phyloP scores from a whole-genome alignment of 75 land plant genomes.

The Selaginella moellendorffii region DNA sequence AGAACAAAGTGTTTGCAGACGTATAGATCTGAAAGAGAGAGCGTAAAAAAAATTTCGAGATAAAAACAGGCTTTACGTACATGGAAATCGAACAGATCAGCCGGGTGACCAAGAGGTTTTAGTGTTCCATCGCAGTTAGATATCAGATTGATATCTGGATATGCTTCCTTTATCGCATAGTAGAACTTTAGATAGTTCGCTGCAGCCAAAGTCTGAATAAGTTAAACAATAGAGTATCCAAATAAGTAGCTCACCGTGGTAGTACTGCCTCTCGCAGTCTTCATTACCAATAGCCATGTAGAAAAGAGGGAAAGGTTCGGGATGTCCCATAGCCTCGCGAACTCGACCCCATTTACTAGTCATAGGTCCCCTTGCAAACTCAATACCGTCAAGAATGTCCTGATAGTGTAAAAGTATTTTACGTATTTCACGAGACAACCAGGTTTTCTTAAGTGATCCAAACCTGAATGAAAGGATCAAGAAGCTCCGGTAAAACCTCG shows the following conservation, averaged over 20 bases:
- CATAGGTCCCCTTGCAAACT: constrained; percentile 77
- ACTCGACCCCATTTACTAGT: constrained; percentile 72
- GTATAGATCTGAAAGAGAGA: constrained; percentile 38
- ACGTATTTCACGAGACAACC: no score
- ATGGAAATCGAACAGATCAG: constrained; percentile 87
- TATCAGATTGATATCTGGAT: constrained; percentile 73
- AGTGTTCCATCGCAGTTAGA: constrained; percentile 87
- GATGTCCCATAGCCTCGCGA: constrained; percentile 81
- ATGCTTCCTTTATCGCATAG: constrained; percentile 47
- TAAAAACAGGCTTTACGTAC: constrained; percentile 24
- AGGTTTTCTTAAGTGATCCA: no score
- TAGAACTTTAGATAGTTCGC: constrained; percentile 82
- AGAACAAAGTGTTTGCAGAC: constrained; percentile 44
- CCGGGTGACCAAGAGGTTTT: constrained; percentile 66
- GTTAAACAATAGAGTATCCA: constrained; percentile 1
- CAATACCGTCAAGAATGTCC: constrained; percentile 81
- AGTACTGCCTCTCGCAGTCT: constrained; percentile 66
- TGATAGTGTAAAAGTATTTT: no score
- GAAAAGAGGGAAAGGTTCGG: constrained; percentile 62
- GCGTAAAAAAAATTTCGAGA: no score
- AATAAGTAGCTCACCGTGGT: constrained; percentile 30
- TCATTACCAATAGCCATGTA: constrained; percentile 86
- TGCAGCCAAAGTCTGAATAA: constrained; percentile 17
- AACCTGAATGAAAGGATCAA: constrained; percentile 72
- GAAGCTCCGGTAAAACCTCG: constrained; percentile 39